Evolutionary conservation across 805 yeast genomes (phyloP), one percentile per base, ranked within the genome.

Genomic region (Spathaspora boniae): DNA sequence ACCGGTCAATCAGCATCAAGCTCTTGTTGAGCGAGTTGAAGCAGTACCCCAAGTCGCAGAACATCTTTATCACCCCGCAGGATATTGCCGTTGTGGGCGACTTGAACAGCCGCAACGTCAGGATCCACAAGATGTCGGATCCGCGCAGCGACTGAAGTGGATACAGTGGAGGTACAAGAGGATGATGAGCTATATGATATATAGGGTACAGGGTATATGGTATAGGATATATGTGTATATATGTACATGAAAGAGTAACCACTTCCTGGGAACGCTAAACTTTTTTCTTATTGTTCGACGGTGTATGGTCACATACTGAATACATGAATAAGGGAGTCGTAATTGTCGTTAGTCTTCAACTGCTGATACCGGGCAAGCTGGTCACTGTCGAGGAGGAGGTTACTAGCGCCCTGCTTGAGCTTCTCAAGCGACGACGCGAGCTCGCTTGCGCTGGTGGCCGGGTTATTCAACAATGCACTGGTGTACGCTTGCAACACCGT

Each of bases 21-120:
- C 60, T 89, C 43, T 79, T 93, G 54, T 65, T 88, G 31, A 73
- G 74, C 17, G 84, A 86, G 45, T 72, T 89, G 20, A 60, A 78
- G 6, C 70, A 71, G 31, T 74, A 78, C 38, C 72, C 81, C 0
- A 72, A 78, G 42, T 78, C 89, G 0, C 98, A 91, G 59, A 83
- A 95, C 1, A 81, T 91, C 5, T 86, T 91, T 46, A 91, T 91
- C 29, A 91, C 98, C 0, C 98, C 98, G 0, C 94, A 88, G 51
- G 95, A 87, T 54, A 83, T 91, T 44, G 78, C 86, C 1, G 76
- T 78, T 15, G 70, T 83, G 28, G 81, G 79, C n/a, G 79, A 75
- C 21, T 60, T 74, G 18, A 78, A 74, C 25, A 53, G 57, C 18
- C 70, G 64, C 15, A 68, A 71, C 33, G 86, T 84, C 4, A 69